Evolutionary conservation across 2,329 filamentous ascomycete genomes (phyloP), one percentile per base, ranked within the genome.

Genomic region (Neopestalotiopsis sp.): DNA sequence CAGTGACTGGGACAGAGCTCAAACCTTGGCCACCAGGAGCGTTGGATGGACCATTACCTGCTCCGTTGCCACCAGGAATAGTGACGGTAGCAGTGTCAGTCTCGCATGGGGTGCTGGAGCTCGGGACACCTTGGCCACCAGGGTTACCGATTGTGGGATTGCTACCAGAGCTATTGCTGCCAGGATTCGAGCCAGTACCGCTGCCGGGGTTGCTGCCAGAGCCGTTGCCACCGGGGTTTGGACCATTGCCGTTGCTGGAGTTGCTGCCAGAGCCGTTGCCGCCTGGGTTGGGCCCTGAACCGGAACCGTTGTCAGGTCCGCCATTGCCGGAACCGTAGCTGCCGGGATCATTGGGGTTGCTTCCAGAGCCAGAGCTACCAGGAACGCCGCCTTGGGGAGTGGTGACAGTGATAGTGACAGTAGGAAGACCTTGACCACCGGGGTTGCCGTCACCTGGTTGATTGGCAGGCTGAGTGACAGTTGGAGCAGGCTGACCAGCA

Each of bases 341-440:
- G 49, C 49, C 56, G 30, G 63, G 49, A 40, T 42, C 38, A 14
- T 42, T 63, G 60, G 34, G 60, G 38, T 66, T 59, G 34, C 45
- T 59, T 12, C 40, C 20, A 58, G 45, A n/a, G 38, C 61, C 61
- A 52, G 61, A 45, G 30, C 65, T 52, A 5, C 52, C 60, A 20
- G 67, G 32, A 61, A 34, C 38, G 38, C 32, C 34, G 20, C 20
- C 49, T n/a, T 61, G 56, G 45, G 66, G 66, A 56, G 66, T 40
- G 45, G 65, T 63, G 30, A 65, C 65, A 64, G 68, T 67, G 58
- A 67, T 20, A 64, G 57, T 63, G n/a, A 63, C 58, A 20, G 63
- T 60, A 12, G 52, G 30, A 30, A 58, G 60, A n/a, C 28, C 32
- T 59, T 49, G 60, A n/a, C 67, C 52, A 20, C 49, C 64, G 28